Evolutionary conservation across 2,329 filamentous ascomycete species (phyloP).

Genomic region (Colletotrichum sp.): DNA sequence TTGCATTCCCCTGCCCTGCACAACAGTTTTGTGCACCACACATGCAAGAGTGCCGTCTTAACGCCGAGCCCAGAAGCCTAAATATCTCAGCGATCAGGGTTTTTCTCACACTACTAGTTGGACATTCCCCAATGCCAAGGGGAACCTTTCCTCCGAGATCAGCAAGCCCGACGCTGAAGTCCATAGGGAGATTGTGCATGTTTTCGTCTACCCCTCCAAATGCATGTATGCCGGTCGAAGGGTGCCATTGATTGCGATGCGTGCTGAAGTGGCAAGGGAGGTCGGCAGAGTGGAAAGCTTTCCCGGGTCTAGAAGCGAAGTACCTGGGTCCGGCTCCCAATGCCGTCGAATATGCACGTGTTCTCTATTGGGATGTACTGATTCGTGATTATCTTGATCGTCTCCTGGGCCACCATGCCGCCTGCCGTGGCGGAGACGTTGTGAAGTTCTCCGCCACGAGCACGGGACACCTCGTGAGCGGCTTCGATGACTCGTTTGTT

Average conservation of each 20-base stretch:
- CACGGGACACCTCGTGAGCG: slow-evolving; percentile 74
- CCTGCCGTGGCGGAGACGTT: slow-evolving; percentile 89
- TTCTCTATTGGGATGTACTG: slow-evolving; percentile 77
- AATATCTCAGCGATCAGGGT: neutral
- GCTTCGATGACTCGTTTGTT: slow-evolving; percentile 58
- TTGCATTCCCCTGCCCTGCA: slow-evolving; percentile 7
- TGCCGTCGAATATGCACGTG: slow-evolving; percentile 74
- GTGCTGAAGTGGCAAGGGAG: slow-evolving; percentile 18
- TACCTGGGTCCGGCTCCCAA: slow-evolving; percentile 66
- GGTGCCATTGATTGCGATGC: neutral
- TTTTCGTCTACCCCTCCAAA: neutral
- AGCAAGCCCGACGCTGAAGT: slow-evolving; percentile 30
- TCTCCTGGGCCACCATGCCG: slow-evolving; percentile 94
- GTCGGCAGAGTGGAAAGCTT: slow-evolving; percentile 17
- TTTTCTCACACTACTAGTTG: neutral
- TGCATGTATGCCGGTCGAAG: neutral
- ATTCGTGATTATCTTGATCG: slow-evolving; percentile 85
- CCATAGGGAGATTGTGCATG: slow-evolving; percentile 25
- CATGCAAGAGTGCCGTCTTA: slow-evolving; percentile 25
- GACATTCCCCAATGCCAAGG: slow-evolving; percentile 31
- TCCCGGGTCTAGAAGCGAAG: slow-evolving; percentile 50
- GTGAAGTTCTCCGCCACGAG: slow-evolving; percentile 85
- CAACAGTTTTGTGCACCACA: neutral
- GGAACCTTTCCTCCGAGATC: slow-evolving; percentile 33
- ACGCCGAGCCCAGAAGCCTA: slow-evolving; percentile 6